Evolutionary conservation across 129 eudicot genomes (phyloP).

Genomic region (Oenanthe sinensis): DNA sequence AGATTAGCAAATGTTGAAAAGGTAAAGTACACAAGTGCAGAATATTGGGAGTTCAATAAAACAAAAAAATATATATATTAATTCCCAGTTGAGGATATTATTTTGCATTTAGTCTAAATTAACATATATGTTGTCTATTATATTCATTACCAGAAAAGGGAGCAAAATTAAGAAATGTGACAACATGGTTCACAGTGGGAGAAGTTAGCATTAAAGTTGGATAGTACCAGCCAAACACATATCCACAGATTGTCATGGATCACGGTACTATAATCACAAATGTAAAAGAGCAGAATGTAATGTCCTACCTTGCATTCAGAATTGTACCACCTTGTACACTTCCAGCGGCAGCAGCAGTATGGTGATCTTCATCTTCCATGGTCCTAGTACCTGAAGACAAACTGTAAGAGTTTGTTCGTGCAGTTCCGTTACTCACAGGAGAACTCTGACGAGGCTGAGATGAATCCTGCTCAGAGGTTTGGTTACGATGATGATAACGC

Average conservation of each 20-base stretch:
- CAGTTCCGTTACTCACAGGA: conserved; percentile 29
- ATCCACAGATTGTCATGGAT: neutral
- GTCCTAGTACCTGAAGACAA: conserved; percentile 43
- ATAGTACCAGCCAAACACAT: neutral
- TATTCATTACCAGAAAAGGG: neutral
- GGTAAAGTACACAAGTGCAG: neutral
- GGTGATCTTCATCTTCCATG: conserved; percentile 38
- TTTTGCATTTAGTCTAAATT: neutral
- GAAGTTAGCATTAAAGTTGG: neutral
- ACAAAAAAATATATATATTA: neutral
- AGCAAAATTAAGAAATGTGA: neutral
- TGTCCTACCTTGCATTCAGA: conserved; percentile 47
- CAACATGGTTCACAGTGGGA: neutral
- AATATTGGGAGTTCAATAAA: neutral
- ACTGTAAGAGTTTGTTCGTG: conserved; percentile 28
- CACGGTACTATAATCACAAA: neutral
- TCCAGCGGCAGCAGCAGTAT: conserved; percentile 36
- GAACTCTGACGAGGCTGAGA: conserved; percentile 48
- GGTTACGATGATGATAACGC: conserved; percentile 80
- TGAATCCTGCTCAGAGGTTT: conserved; percentile 59
- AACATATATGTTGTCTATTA: neutral
- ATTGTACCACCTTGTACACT: conserved; percentile 32
- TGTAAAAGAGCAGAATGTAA: neutral
- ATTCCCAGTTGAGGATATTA: neutral
- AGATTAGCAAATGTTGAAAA: neutral